phyloP scores from a whole-genome alignment of 331 rosid genomes.

The Phaseolus coccineus region DNA sequence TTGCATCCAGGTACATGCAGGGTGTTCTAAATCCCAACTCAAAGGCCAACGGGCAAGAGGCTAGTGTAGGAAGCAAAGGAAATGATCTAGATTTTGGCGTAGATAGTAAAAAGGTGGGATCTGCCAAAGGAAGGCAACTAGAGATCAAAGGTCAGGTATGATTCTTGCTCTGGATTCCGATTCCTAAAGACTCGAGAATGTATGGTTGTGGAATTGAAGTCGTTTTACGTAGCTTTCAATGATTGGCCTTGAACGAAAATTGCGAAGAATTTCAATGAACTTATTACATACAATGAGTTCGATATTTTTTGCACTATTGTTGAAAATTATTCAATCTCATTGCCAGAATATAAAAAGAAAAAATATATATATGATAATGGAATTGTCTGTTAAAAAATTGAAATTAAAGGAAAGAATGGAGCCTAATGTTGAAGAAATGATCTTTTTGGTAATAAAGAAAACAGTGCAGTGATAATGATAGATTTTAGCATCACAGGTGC shows the following conservation, averaged over 20 bases:
- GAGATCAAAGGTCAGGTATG: constrained; percentile 87
- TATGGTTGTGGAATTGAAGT: constrained; percentile 20
- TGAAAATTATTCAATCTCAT: constrained; percentile 29
- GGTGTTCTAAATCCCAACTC: constrained; percentile 63
- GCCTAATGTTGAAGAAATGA: constrained; percentile 1
- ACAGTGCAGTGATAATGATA: constrained; percentile 36
- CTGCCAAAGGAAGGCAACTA: constrained; percentile 66
- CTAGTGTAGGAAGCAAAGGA: constrained; percentile 55
- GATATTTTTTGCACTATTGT: neutral
- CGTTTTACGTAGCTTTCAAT: constrained; percentile 12
- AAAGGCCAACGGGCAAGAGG: constrained; percentile 52
- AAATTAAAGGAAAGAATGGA: constrained; percentile 17
- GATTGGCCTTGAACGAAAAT: constrained; percentile 1
- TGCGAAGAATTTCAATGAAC: neutral
- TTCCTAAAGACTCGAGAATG: constrained; percentile 5
- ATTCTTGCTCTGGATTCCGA: constrained; percentile 39
- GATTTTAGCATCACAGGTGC: constrained; percentile 57
- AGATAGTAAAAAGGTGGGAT: constrained; percentile 55
- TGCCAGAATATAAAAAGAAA: neutral
- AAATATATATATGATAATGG: neutral
- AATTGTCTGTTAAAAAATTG: neutral
- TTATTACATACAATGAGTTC: neutral
- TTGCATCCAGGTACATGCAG: constrained; percentile 93
- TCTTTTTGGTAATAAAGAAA: neutral
- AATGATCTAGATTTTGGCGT: constrained; percentile 64